Percentiles rank a stretch among this genome's conserved stretches.
phyloP scores from a whole-genome alignment of 495 filamentous ascomycete species.

The Trichoderma virens region DNA sequence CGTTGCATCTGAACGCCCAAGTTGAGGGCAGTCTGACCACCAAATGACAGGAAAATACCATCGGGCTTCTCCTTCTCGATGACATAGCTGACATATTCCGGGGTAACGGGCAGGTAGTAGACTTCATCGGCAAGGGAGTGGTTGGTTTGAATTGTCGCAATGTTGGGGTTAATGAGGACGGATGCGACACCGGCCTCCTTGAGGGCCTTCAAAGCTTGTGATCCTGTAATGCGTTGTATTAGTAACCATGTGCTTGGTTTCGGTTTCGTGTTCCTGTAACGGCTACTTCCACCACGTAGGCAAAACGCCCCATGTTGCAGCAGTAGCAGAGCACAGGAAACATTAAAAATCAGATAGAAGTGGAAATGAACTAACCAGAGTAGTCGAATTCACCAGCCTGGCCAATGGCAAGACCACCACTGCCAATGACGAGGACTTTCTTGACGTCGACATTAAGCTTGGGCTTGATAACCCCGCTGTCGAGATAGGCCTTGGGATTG shows the following conservation, averaged over 20 bases:
- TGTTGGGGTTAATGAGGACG: conserved; percentile 96
- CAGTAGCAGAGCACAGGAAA: not conserved
- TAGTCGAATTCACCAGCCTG: conserved; percentile 99
- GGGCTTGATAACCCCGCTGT: conserved; percentile 74
- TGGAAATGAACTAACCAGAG: conserved; percentile 57
- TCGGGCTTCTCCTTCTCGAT: conserved; percentile 93
- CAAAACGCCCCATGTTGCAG: not conserved
- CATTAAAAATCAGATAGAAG: conserved; percentile 12
- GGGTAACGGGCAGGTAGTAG: conserved; percentile 94
- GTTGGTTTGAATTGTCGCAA: conserved; percentile 97
- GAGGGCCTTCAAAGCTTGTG: conserved; percentile 92
- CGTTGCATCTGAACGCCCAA: conserved; percentile 95
- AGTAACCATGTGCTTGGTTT: not conserved
- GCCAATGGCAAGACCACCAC: conserved; percentile 93
- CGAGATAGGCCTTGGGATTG: conserved; percentile 78
- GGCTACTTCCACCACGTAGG: conserved; percentile 1
- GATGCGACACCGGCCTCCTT: conserved; percentile 96
- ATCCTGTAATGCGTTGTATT: conserved; percentile 47
- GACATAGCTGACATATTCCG: conserved; percentile 93
- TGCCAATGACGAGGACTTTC: conserved; percentile 96
- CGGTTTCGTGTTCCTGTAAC: not conserved
- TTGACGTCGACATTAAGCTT: conserved; percentile 79
- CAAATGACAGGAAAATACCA: conserved; percentile 95
- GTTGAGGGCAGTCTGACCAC: conserved; percentile 94
- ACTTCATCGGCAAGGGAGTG: conserved; percentile 95